Conservation (phyloP, 345 rosid species). For the Moringa oleifera region DNA sequence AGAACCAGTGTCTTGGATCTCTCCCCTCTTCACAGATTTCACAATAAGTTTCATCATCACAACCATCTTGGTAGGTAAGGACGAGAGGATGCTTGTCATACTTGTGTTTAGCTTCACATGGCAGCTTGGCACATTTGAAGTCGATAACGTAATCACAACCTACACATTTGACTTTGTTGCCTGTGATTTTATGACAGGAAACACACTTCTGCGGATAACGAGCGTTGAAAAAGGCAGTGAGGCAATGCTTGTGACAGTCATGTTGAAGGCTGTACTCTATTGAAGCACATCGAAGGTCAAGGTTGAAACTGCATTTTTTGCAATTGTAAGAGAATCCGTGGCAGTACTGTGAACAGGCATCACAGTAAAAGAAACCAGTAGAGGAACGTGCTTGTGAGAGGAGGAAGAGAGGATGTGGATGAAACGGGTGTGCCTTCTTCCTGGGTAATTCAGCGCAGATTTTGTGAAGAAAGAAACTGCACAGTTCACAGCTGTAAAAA, state of each 20-base stretch:
- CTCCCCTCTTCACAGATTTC: slow-evolving; percentile 12
- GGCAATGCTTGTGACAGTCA: neutral
- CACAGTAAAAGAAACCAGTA: neutral
- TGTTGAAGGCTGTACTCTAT: neutral
- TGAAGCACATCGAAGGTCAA: neutral
- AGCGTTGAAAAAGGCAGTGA: neutral
- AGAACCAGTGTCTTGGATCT: slow-evolving; percentile 11
- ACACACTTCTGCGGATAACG: neutral
- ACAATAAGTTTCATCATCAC: slow-evolving; percentile 6
- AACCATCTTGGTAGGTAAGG: slow-evolving; percentile 12
- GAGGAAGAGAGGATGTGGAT: neutral
- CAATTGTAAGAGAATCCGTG: neutral
- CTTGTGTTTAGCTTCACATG: slow-evolving; percentile 3
- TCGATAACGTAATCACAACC: slow-evolving; percentile 7
- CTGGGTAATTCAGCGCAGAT: slow-evolving; percentile 8
- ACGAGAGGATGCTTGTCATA: slow-evolving; percentile 10
- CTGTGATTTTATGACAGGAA: slow-evolving; percentile 3
- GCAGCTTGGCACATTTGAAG: neutral
- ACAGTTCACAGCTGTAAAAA: neutral
- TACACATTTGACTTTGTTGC: slow-evolving; percentile 3
- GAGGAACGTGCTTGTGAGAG: neutral
- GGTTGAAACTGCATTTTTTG: accelerated
- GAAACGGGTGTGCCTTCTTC: neutral
- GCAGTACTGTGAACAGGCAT: neutral
- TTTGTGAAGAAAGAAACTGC: slow-evolving; percentile 2